A percentile compares a stretch with the other conserved stretches of the same genome.
These are phyloP conservation scores for Terfezia boudieri DNA, from an alignment of 495 filamentous ascomycete species.

Conservation along the genomic window DNA sequence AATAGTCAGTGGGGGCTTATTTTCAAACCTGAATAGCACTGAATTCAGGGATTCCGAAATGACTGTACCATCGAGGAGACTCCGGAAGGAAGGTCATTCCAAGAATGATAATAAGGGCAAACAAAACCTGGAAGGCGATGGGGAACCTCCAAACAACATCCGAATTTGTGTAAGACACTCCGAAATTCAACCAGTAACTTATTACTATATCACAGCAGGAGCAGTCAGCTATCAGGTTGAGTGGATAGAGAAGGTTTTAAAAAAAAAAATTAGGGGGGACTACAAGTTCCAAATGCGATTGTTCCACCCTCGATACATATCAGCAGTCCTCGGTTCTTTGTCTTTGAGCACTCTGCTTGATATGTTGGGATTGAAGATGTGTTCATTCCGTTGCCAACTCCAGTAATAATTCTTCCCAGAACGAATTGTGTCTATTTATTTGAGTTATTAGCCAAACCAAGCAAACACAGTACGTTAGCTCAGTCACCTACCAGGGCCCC, in stretches of 20 bases:
- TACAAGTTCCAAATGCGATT: constrained; percentile 48
- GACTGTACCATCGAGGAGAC: constrained; percentile 40
- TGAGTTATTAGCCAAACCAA: neutral
- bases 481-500: too few relatives aligned
- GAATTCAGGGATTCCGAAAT: neutral
- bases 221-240: neutral
- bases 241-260: too few relatives aligned
- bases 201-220: constrained; percentile 25
- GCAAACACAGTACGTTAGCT: too few relatives aligned
- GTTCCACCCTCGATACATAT: constrained; percentile 68
- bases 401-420: constrained; percentile 49
- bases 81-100: constrained; percentile 49
- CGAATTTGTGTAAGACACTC: constrained; percentile 40
- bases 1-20: constrained; percentile 7
- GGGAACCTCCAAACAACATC: constrained; percentile 59
- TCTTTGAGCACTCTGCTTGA: constrained; percentile 41
- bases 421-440: constrained; percentile 39
- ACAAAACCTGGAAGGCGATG: constrained; percentile 61
- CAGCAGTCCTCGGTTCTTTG: constrained; percentile 54
- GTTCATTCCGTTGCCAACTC: constrained; percentile 59
- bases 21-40: neutral
- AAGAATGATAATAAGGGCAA: constrained; percentile 40
- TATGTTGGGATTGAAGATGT: constrained; percentile 61
- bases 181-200: constrained; percentile 71
- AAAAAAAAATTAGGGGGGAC: neutral